phyloP scores from a whole-genome alignment of 2,329 filamentous ascomycete genomes.

The Exophiala sp. region DNA sequence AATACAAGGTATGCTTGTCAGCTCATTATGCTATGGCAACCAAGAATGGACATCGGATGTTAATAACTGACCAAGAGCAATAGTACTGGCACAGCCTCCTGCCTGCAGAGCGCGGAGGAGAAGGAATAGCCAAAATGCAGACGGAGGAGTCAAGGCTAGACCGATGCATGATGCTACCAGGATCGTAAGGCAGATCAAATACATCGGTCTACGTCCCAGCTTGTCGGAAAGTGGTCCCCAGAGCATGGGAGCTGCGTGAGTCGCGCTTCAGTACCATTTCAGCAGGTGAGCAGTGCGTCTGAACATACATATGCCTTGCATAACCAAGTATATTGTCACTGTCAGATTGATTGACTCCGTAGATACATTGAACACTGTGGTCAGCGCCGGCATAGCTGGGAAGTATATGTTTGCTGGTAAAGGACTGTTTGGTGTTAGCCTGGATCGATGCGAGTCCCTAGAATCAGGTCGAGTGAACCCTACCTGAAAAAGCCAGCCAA shows the following conservation, averaged over 20 bases:
- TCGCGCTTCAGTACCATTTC: not conserved
- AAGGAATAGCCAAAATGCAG: conserved; percentile 33
- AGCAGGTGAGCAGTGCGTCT: not conserved
- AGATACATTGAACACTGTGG: conserved; percentile 38
- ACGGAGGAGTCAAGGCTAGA: conserved; percentile 36
- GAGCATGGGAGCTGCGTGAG: conserved; percentile 34
- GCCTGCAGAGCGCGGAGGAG: conserved; percentile 40
- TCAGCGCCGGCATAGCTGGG: conserved; percentile 40
- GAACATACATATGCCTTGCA: conserved; percentile 33
- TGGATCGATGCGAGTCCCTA: not conserved
- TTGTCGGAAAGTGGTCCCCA: conserved; percentile 40
- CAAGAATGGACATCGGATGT: too few species aligned
- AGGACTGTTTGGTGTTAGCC: not conserved
- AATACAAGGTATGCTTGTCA: not conserved
- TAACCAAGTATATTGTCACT: conserved; percentile 42
- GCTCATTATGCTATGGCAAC: too few species aligned
- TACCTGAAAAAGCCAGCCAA: conserved; percentile 6
- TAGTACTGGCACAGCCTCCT: conserved; percentile 39
- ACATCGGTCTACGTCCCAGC: conserved; percentile 37
- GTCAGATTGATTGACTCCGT: conserved; percentile 38
- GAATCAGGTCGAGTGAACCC: not conserved
- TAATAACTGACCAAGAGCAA: conserved; percentile 34
- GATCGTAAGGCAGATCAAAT: conserved; percentile 37
- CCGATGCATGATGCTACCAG: conserved; percentile 38
- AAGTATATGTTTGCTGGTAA: conserved; percentile 45